phyloP scores from a whole-genome alignment of 2,329 filamentous ascomycete genomes.

The Pezicula radicicola region DNA sequence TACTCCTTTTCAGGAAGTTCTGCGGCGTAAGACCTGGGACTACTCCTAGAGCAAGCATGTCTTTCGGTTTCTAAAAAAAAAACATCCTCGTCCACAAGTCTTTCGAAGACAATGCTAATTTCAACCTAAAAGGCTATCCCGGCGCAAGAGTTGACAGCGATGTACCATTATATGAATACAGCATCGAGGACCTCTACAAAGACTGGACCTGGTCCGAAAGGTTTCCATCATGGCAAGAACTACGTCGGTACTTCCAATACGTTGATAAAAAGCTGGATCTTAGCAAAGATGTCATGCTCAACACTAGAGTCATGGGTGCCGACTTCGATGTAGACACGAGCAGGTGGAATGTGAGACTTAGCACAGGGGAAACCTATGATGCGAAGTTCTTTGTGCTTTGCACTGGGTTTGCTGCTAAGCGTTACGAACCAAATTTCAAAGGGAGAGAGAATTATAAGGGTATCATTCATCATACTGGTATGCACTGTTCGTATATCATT shows the following conservation, averaged over 20 bases:
- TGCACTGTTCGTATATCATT: slow-evolving; percentile 7
- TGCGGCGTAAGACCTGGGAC: too few species aligned
- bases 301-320: slow-evolving; percentile 36
- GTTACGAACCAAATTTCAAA: slow-evolving; percentile 18
- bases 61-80: too few species aligned
- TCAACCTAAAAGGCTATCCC: slow-evolving; percentile 28
- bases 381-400: slow-evolving; percentile 20
- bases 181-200: slow-evolving; percentile 35
- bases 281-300: slow-evolving; percentile 37
- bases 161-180: slow-evolving; percentile 30
- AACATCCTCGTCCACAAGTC: too few species aligned
- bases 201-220: slow-evolving; percentile 41
- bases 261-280: slow-evolving; percentile 40
- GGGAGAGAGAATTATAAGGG: slow-evolving; percentile 23
- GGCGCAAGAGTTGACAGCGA: slow-evolving; percentile 49
- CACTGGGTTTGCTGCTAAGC: slow-evolving; percentile 22
- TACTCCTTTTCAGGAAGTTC: too few species aligned
- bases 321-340: slow-evolving; percentile 32
- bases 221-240: slow-evolving; percentile 36
- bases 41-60: too few species aligned
- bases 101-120: slow-evolving; percentile 25
- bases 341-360: slow-evolving; percentile 38
- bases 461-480: slow-evolving; percentile 18
- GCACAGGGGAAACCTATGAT: slow-evolving; percentile 27
- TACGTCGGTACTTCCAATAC: slow-evolving; percentile 43